Percentiles rank a stretch among this genome's conserved stretches.
These are phyloP conservation scores for Quercus engelmannii DNA, from an alignment of 306 rosid genomes.

Conservation along the genomic window DNA sequence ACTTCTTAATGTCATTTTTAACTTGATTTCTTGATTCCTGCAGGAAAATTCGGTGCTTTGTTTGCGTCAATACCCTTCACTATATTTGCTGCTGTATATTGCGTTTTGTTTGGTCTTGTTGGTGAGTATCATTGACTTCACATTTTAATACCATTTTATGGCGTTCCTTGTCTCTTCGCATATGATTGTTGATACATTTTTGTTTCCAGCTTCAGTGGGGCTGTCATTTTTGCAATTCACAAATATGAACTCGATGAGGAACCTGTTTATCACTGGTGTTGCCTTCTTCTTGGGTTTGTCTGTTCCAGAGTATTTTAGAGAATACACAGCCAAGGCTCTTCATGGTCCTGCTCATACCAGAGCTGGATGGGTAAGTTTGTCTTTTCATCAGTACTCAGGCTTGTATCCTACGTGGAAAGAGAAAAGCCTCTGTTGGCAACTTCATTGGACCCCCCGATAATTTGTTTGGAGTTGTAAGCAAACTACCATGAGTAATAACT, in stretches of 20 bases:
- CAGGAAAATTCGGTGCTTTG: conserved; percentile 97
- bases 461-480: not conserved
- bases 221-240: conserved; percentile 98
- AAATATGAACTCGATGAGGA: conserved; percentile 98
- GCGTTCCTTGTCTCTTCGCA: conserved; percentile 6
- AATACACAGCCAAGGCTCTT: conserved; percentile 74
- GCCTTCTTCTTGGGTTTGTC: conserved; percentile 89
- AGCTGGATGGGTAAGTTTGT: conserved; percentile 93
- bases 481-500: not conserved
- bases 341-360: conserved; percentile 90
- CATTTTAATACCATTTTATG: not conserved
- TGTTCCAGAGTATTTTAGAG: conserved; percentile 85
- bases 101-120: conserved; percentile 94
- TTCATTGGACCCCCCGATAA: too few species aligned
- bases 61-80: conserved; percentile 97
- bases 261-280: conserved; percentile 84
- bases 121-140: conserved; percentile 44
- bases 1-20: not conserved
- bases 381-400: not conserved
- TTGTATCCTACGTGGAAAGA: not conserved
- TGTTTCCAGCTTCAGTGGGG: conserved; percentile 88
- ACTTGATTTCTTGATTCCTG: conserved; percentile 16
- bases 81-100: conserved; percentile 84
- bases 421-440: not conserved
- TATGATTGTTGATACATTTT: conserved; percentile 3